Evolutionary conservation across 129 eudicot species (phyloP), one percentile per base, ranked within the genome.

Genomic region (Kitagawia praeruptora): DNA sequence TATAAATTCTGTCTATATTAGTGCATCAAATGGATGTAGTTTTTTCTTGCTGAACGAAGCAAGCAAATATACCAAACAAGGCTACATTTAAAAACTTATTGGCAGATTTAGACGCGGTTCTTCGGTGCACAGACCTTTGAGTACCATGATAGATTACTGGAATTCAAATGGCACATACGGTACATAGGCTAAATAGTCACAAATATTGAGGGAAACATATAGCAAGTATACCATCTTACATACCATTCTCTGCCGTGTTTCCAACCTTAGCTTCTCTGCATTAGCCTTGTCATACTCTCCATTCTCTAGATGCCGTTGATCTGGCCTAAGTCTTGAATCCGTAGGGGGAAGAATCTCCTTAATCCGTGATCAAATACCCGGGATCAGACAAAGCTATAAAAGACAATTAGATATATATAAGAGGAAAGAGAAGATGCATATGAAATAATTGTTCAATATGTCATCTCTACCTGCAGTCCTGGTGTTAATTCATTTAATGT

Each of bases 291-390:
- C 98, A 74, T 88, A 93, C 74, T 93, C 98, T 46, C 98, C 98
- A 23, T 93, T 93, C 88, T 93, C 98, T 73, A 93, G 81, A 88
- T 89, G 90, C 15, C 98, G 85, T 86, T 93, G 98, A 80, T 93
- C 98, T 39, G 98, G 98, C 84, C 98, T 88, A 25, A 93, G 92
- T 87, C 98, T 88, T 53, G 98, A 93, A 82, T 93, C 98, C 67
- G 98, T 93, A 63, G 95, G 95, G 41, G 98, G 98, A 75, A 93
- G 98, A 85, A 86, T 89, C 90, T 91, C 98, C 98, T 93, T 85
- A 75, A 88, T 82, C 83, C 82, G 66, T 84, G 71, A 88, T 81
- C 76, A 88, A 87, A 85, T 80, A 86, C 85, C 88, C 86, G 78
- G 45, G 74, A 86, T 86, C 84, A 90, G 86, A 78, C 81, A 83